Percentiles rank a stretch among this genome's conserved stretches.
Conservation (phyloP, 2,329 filamentous ascomycete genomes). For the Chrysosporium keratinophilum region DNA sequence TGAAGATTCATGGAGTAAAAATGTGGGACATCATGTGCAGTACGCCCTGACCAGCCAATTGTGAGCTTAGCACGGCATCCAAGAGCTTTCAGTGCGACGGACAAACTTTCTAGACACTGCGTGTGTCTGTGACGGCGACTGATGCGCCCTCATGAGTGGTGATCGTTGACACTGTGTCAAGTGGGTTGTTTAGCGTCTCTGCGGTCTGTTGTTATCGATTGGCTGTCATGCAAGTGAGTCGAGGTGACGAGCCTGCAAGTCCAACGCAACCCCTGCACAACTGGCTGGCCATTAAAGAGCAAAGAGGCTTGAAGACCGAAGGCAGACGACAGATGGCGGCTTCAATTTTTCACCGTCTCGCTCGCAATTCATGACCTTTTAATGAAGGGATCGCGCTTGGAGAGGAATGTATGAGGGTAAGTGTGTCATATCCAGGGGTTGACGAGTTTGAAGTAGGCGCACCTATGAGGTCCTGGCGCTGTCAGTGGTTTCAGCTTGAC, state of each 20-base stretch:
- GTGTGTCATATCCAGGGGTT: slow-evolving; percentile 7
- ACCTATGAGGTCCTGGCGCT: not conserved
- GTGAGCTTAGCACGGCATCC: slow-evolving; percentile 1
- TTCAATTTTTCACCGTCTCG: not conserved
- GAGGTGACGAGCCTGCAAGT: slow-evolving; percentile 4
- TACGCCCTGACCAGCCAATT: not conserved
- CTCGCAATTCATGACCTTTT: not conserved
- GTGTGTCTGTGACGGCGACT: slow-evolving; percentile 5
- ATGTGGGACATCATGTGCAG: slow-evolving; percentile 7
- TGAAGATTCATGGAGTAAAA: not conserved
- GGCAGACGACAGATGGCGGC: not conserved
- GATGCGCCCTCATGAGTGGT: slow-evolving; percentile 2
- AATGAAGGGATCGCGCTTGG: slow-evolving; percentile 8
- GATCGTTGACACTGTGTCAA: not conserved
- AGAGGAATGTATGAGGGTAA: not conserved
- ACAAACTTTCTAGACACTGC: slow-evolving; percentile 6
- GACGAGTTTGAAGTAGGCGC: not conserved
- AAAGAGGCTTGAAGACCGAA: not conserved
- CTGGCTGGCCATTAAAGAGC: slow-evolving; percentile 4
- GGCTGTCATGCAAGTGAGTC: slow-evolving; percentile 1
- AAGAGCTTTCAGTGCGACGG: not conserved
- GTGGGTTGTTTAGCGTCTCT: slow-evolving; percentile 5
- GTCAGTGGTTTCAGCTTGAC: slow-evolving; percentile 2
- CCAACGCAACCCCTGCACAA: slow-evolving; percentile 6
- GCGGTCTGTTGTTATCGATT: not conserved